phyloP scores from a whole-genome alignment of 164 flowering plant genomes.

The Dillenia turbinata region DNA sequence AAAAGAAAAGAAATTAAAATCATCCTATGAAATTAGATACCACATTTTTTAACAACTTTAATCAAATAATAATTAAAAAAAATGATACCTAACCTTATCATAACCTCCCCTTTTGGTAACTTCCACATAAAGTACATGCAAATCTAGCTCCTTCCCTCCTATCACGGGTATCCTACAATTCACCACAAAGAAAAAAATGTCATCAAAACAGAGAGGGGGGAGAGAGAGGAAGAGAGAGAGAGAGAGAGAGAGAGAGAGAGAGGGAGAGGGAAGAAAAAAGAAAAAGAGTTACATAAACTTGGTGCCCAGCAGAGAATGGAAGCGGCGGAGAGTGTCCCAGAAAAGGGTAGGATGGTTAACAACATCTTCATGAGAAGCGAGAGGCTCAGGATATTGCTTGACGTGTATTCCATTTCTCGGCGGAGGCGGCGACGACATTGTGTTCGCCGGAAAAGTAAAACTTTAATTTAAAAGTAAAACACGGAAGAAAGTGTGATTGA shows the following conservation, averaged over 20 bases:
- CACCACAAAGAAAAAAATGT: too few species aligned
- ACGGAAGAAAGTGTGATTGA: neutral
- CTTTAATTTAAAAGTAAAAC: neutral
- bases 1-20: neutral
- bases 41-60: neutral
- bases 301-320: slow-evolving; percentile 52
- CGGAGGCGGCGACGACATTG: slow-evolving; percentile 1
- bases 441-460: too few species aligned
- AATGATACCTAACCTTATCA: slow-evolving; percentile 45
- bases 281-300: slow-evolving; percentile 50
- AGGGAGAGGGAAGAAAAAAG: slow-evolving; percentile 1
- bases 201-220: too few species aligned
- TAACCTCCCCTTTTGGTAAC: slow-evolving; percentile 82
- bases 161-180: slow-evolving; percentile 69
- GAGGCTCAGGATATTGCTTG: slow-evolving; percentile 40
- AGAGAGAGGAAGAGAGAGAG: too few species aligned
- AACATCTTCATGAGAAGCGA: slow-evolving; percentile 59
- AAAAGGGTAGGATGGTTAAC: slow-evolving; percentile 36
- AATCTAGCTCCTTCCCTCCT: slow-evolving; percentile 79
- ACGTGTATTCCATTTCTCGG: slow-evolving; percentile 16
- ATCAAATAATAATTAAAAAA: neutral
- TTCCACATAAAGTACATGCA: slow-evolving; percentile 77
- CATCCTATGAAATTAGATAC: too few species aligned
- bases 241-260: neutral
- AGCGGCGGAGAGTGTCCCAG: slow-evolving; percentile 54